Evolutionary conservation across 2,329 filamentous ascomycete genomes (phyloP).

Genomic region (Aspergillus sp.): DNA sequence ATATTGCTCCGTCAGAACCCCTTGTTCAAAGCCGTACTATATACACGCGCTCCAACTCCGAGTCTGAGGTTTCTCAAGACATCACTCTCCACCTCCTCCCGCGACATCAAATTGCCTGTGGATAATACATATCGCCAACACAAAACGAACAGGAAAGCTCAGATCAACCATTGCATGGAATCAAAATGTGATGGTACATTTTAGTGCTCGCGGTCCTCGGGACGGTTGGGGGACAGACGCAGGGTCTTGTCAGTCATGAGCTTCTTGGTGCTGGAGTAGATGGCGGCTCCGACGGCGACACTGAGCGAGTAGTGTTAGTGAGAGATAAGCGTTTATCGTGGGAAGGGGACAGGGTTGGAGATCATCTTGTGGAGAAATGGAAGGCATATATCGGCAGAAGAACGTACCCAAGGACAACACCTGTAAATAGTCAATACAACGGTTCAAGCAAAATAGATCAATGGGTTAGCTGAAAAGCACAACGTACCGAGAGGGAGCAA

Average conservation of each 20-base stretch:
- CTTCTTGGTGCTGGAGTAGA: constrained; percentile 82
- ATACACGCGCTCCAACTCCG: constrained; percentile 39
- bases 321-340: constrained; percentile 9
- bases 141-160: constrained; percentile 25
- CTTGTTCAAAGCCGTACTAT: constrained; percentile 40
- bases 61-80: constrained; percentile 32
- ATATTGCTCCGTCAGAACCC: constrained; percentile 33
- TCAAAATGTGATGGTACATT: constrained; percentile 41
- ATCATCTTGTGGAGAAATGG: constrained; percentile 18
- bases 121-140: constrained; percentile 36
- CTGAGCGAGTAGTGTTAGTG: constrained; percentile 43
- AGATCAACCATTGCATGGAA: constrained; percentile 35
- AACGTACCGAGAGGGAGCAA: constrained; percentile 88
- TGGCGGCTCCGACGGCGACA: constrained; percentile 73
- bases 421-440: constrained; percentile 52
- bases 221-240: constrained; percentile 75
- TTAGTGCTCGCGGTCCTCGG: constrained; percentile 45
- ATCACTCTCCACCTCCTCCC: constrained; percentile 24
- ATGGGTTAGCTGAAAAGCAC: constrained; percentile 5
- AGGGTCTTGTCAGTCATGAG: constrained; percentile 89
- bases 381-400: constrained; percentile 11
- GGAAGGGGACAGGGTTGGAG: constrained; percentile 25
- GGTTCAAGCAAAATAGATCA: constrained; percentile 13
- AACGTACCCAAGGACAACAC: constrained; percentile 82
- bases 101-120: constrained; percentile 33